Evolutionary conservation across 1,284 basidiomycete genomes (phyloP), one percentile per base, ranked within the genome.

Genomic region (Ganoderma lucidum): DNA sequence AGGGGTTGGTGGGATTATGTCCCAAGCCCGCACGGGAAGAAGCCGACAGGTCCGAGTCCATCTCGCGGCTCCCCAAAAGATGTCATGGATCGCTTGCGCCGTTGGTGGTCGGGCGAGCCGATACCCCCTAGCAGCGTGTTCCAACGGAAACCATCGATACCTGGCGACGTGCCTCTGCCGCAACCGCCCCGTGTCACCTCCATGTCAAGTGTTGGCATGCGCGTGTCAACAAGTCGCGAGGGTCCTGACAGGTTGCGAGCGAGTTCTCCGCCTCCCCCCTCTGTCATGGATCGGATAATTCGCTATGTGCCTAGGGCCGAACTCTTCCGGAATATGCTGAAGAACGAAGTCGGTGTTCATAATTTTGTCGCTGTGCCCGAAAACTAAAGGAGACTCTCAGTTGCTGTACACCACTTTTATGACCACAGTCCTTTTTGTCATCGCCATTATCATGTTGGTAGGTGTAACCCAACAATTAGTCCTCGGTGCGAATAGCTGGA

Each of bases 1-100:
- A 81, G 86, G 45, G 86, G 84, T 10, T 89, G 88, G 87, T 88
- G 87, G 87, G 86, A 89, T 73, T 86, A 87, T 65, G 79, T 82
- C 5, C 81, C 83, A 19, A 75, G 76, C 19, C 65, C 67, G 10
- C 64, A 63, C 37, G 63, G 48, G n/a, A 56, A 69, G 48, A 64
- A 62, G 32, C 37, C 61, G 51, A 42, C 51, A 42, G 23, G 63
- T 42, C 63, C 62, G 15, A 67, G 53, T 59, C 64, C 70, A 41
- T 59, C 62, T 12, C 55, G 59, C 23, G 60, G 63, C n/a, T 45
- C 56, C 17, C 69, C 59, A 10, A 53, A 39, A 39, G 58, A 69
- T 23, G 37, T 73, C 55, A 45, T 51, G 14, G 63, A 65, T 39
- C 69, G 70, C 32, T 65, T 76, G 19, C 73, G 66, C 23, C 69